Conservation (phyloP, 441 rosid species). For the Capsella rubella region DNA sequence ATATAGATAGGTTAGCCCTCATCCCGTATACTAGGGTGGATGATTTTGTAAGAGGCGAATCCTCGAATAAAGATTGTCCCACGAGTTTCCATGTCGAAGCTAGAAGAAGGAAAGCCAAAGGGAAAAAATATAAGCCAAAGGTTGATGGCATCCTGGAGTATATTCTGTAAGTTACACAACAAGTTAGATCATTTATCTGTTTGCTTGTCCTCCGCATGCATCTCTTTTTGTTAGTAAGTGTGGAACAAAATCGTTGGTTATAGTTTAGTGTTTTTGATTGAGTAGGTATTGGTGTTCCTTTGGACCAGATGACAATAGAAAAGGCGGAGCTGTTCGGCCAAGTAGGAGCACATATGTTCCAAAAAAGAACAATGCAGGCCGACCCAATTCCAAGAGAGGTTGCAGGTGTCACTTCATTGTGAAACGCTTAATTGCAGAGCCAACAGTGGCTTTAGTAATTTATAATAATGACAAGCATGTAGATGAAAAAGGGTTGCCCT, state of each 20-base stretch:
- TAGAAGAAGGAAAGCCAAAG: constrained; percentile 67
- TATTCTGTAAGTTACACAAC: constrained; percentile 65
- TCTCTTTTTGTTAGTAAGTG: neutral
- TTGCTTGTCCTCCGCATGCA: neutral
- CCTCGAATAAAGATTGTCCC: constrained; percentile 80
- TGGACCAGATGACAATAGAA: constrained; percentile 93
- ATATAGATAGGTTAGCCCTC: constrained; percentile 84
- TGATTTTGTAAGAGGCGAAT: constrained; percentile 94
- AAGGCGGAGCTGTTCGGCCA: constrained; percentile 83
- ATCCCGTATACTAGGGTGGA: constrained; percentile 89
- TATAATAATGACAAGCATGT: constrained; percentile 87
- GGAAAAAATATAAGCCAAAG: constrained; percentile 71
- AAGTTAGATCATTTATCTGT: constrained; percentile 3
- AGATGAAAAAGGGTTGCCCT: constrained; percentile 86
- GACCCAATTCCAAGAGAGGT: constrained; percentile 92
- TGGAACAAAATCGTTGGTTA: neutral
- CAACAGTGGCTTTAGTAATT: constrained; percentile 79
- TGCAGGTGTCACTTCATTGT: constrained; percentile 96
- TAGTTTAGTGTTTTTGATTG: constrained; percentile 29
- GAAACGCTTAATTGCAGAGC: constrained; percentile 86
- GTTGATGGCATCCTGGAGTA: constrained; percentile 95
- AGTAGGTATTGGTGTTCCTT: constrained; percentile 97
- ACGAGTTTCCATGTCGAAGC: constrained; percentile 94
- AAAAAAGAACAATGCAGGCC: constrained; percentile 86
- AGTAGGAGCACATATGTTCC: constrained; percentile 79